Base-by-base conservation (phyloP, 768 basidiomycete species). In the Podaxis sp. region DNA sequence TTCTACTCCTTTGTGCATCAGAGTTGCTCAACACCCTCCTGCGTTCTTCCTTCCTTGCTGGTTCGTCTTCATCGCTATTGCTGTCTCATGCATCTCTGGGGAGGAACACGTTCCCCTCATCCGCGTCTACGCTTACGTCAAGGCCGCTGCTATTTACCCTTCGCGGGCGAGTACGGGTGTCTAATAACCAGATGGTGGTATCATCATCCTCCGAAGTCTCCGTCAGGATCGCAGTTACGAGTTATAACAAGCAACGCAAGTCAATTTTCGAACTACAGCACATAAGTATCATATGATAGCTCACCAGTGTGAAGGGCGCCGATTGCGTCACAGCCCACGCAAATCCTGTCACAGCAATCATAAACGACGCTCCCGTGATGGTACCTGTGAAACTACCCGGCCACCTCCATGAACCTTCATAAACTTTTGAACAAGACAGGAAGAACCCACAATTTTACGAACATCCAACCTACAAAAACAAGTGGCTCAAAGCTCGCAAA, bases 251-350 rank as follows among this genome's bases (percentile, higher is more conserved):
- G 46, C 13, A 4, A 11, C 15, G 15, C 2, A 20, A 38, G 4
- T 12, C 17, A 15, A n/a, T 50, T 36, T 15, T 49, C 56, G 37
- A 54, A 49, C 46, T 36, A 44, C 55, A 24, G 17, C 48, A 11
- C 48, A 30, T 44, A 3, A 7, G 28, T 26, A 6, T 4, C 20
- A n/a, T n/a, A n/a, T n/a, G 30, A 15, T 30, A 2, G 41, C 86
- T 52, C 66, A 96, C 93, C 70, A 99, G 74, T 0, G 94, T 87
- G 74, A 93, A 96, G 2, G 96, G 96, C 2, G 88, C 94, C 96
- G 96, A 98, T 74, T 90, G 89, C 0, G 89, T 85, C 56, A 98
- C 82, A 4, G 95, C 94, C 93, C 91, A 97, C 22, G 91, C 89
- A 68, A 96, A 89, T 0, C 96, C 96, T 4, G 88, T 88, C 13